phyloP scores from a whole-genome alignment of 768 basidiomycete genomes.

The Termitomyces sp. region DNA sequence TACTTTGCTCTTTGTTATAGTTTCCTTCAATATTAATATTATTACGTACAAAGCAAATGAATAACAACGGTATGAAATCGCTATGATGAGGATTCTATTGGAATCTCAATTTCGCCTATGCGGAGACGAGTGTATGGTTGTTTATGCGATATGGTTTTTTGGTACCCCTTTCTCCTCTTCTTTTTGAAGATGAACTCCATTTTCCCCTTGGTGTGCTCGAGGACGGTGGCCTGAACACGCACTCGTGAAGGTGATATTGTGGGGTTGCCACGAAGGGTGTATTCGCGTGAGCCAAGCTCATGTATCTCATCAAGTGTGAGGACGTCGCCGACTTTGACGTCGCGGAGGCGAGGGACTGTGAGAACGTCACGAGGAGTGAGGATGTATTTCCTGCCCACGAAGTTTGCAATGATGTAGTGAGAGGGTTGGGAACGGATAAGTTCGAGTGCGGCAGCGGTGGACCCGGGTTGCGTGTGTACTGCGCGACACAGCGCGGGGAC shows the following conservation, averaged over 20 bases:
- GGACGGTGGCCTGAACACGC: conserved; percentile 80
- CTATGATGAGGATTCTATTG: conserved; percentile 15
- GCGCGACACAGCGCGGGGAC: conserved; percentile 15
- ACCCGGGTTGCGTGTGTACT: conserved; percentile 22
- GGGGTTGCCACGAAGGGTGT: conserved; percentile 79
- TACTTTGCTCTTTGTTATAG: neutral
- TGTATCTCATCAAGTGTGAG: conserved; percentile 81
- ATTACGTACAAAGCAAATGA: conserved; percentile 6
- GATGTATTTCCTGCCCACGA: conserved; percentile 85
- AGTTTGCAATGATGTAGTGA: conserved; percentile 85
- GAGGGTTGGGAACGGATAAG: conserved; percentile 89
- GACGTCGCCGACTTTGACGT: conserved; percentile 80
- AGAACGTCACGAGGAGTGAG: conserved; percentile 87
- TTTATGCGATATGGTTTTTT: conserved; percentile 90
- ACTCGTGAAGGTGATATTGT: conserved; percentile 61
- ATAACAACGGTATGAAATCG: neutral
- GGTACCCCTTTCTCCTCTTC: conserved; percentile 97
- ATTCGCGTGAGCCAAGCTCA: conserved; percentile 94
- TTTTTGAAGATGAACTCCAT: conserved; percentile 94
- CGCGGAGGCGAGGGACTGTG: conserved; percentile 87
- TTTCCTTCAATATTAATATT: conserved; percentile 7
- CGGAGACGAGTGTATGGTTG: conserved; percentile 94
- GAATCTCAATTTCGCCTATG: conserved; percentile 72
- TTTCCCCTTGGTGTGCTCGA: conserved; percentile 94
- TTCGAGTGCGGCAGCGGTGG: conserved; percentile 60